Evolutionary conservation across 2,329 filamentous ascomycete species (phyloP).

Genomic region (Fusarium tupiense): DNA sequence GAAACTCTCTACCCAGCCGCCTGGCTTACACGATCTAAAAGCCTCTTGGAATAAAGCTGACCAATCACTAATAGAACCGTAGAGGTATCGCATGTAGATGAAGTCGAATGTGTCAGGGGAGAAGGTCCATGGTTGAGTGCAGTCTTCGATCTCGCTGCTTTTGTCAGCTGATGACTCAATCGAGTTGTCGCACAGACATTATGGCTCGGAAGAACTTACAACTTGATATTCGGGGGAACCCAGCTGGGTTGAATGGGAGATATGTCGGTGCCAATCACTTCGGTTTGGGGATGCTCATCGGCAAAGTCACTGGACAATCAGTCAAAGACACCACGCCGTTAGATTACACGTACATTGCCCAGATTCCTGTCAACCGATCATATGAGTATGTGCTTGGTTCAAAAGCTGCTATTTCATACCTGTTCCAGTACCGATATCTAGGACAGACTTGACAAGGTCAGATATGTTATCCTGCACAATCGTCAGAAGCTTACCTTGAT

Average conservation of each 20-base stretch:
- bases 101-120: not conserved
- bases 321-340: accelerated
- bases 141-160: constrained; percentile 3
- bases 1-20: not conserved
- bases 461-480: not conserved
- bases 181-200: accelerated
- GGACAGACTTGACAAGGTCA: not conserved
- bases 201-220: not conserved
- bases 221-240: constrained; percentile 6
- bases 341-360: not conserved
- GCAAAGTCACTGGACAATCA: not conserved
- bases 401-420: not conserved
- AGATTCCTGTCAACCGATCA: not conserved
- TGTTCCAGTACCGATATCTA: constrained; percentile 8
- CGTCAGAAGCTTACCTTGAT: not conserved
- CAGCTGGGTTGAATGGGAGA: constrained; percentile 10
- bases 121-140: constrained; percentile 13
- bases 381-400: not conserved
- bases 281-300: not conserved
- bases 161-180: not conserved
- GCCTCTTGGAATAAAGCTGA: not conserved
- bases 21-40: not conserved
- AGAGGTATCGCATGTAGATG: constrained; percentile 6
- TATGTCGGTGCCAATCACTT: constrained; percentile 7
- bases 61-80: constrained; percentile 3